phyloP scores from a whole-genome alignment of 2,329 filamentous ascomycete species.

The Pseudodiploospora longispora region DNA sequence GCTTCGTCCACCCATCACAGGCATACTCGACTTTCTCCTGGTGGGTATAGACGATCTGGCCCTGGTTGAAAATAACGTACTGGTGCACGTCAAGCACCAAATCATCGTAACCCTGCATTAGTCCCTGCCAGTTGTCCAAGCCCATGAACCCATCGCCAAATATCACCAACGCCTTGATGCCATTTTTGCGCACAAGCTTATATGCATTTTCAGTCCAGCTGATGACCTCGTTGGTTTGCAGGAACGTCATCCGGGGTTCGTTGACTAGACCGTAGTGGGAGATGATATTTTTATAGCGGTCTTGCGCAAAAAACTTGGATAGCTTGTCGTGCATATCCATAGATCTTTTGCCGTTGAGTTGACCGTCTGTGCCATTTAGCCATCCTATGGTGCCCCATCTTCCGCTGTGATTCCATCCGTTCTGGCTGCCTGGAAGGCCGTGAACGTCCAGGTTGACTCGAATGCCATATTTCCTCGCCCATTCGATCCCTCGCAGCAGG shows the following conservation, averaged over 20 bases:
- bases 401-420: slow-evolving; percentile 96
- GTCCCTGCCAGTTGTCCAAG: slow-evolving; percentile 80
- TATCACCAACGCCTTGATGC: slow-evolving; percentile 62
- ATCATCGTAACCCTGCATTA: slow-evolving; percentile 61
- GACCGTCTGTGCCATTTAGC: slow-evolving; percentile 84
- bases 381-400: slow-evolving; percentile 72
- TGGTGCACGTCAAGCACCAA: slow-evolving; percentile 95
- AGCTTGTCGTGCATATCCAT: slow-evolving; percentile 82
- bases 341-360: slow-evolving; percentile 68
- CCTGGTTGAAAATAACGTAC: slow-evolving; percentile 94
- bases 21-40: slow-evolving; percentile 78
- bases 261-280: slow-evolving; percentile 92
- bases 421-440: slow-evolving; percentile 85
- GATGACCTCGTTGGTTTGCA: slow-evolving; percentile 60
- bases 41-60: slow-evolving; percentile 76
- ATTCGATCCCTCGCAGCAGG: slow-evolving; percentile 85
- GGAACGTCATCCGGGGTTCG: slow-evolving; percentile 78
- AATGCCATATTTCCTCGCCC: slow-evolving; percentile 83
- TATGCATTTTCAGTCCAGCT: slow-evolving; percentile 73
- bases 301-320: slow-evolving; percentile 86
- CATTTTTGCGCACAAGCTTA: slow-evolving; percentile 65
- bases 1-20: slow-evolving; percentile 77
- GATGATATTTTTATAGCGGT: slow-evolving; percentile 85
- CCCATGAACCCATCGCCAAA: slow-evolving; percentile 96
- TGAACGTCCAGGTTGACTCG: slow-evolving; percentile 91